These are phyloP conservation scores for Fusarium musae DNA, from an alignment of 2,329 filamentous ascomycete species.

Conservation along the genomic window DNA sequence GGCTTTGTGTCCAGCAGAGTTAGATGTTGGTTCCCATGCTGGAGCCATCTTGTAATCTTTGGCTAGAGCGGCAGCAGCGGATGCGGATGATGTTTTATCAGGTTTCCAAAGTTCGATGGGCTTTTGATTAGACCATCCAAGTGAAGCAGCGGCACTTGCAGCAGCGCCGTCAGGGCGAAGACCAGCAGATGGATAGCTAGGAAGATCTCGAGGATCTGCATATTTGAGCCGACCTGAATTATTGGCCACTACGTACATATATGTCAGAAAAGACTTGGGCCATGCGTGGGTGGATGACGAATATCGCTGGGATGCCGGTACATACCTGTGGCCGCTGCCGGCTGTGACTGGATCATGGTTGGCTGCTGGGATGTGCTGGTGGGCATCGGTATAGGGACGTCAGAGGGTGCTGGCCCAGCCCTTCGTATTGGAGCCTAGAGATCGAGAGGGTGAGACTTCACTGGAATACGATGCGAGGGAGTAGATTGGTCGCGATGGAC, in stretches of 20 bases:
- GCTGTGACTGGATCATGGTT: conserved; percentile 44
- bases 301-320: conserved; percentile 18
- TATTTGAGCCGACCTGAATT: conserved; percentile 69
- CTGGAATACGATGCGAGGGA: background rate
- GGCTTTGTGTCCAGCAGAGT: conserved; percentile 76
- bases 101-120: conserved; percentile 74
- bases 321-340: conserved; percentile 40
- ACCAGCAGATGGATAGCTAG: conserved; percentile 77
- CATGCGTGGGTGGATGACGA: conserved; percentile 20
- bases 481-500: conserved; percentile 12
- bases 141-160: conserved; percentile 77
- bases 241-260: conserved; percentile 40
- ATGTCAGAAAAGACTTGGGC: conserved; percentile 23
- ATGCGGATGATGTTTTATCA: conserved; percentile 64
- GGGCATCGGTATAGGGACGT: conserved; percentile 28
- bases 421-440: conserved; percentile 33
- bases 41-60: conserved; percentile 58
- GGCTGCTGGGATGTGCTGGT: conserved; percentile 37
- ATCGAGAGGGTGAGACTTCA: conserved; percentile 17
- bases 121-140: conserved; percentile 78
- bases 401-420: conserved; percentile 14
- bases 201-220: conserved; percentile 77
- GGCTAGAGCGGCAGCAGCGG: conserved; percentile 55
- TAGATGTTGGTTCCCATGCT: conserved; percentile 71
- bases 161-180: conserved; percentile 67